phyloP scores from a whole-genome alignment of 495 filamentous ascomycete species.

The Mycothermus thermophilus region DNA sequence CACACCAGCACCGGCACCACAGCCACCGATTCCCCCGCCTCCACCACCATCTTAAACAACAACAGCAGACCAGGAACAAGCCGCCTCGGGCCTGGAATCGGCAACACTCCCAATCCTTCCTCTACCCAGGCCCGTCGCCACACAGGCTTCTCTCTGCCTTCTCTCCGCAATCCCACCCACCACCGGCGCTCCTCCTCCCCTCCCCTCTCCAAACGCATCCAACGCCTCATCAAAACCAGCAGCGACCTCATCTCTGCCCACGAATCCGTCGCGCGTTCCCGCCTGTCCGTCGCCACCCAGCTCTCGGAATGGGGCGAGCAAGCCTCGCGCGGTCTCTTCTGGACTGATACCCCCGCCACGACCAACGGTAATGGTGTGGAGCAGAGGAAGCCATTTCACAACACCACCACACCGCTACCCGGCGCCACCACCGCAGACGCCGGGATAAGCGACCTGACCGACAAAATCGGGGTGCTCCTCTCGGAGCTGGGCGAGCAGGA shows the following conservation, averaged over 20 bases:
- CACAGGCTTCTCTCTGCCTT: conserved; percentile 56
- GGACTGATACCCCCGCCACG: too few relatives aligned
- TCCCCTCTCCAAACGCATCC: conserved; percentile 70
- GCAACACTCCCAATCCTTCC: conserved; percentile 17
- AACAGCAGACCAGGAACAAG: too few relatives aligned
- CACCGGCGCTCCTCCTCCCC: conserved; percentile 23
- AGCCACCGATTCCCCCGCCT: not conserved
- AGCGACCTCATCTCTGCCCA: conserved; percentile 73
- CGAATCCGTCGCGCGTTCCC: conserved; percentile 68
- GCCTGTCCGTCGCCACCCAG: conserved; percentile 68
- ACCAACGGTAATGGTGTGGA: not conserved
- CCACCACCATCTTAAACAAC: conserved; percentile 30
- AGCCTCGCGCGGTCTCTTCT: too few relatives aligned
- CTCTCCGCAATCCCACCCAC: conserved; percentile 66
- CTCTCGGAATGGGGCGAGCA: conserved; percentile 95
- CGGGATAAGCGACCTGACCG: conserved; percentile 71
- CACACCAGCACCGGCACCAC: conserved; percentile 6
- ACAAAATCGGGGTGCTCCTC: conserved; percentile 86
- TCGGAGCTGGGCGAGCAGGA: conserved; percentile 88
- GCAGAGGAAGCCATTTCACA: too few relatives aligned
- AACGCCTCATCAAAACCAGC: conserved; percentile 81
- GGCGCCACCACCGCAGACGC: too few relatives aligned
- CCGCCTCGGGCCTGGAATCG: too few relatives aligned
- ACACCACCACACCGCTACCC: too few relatives aligned
- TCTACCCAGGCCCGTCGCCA: conserved; percentile 33